Evolutionary conservation across 208 protist genomes (phyloP), one percentile per base, ranked within the genome.

Genomic region (Wallacemonas collosoma): DNA sequence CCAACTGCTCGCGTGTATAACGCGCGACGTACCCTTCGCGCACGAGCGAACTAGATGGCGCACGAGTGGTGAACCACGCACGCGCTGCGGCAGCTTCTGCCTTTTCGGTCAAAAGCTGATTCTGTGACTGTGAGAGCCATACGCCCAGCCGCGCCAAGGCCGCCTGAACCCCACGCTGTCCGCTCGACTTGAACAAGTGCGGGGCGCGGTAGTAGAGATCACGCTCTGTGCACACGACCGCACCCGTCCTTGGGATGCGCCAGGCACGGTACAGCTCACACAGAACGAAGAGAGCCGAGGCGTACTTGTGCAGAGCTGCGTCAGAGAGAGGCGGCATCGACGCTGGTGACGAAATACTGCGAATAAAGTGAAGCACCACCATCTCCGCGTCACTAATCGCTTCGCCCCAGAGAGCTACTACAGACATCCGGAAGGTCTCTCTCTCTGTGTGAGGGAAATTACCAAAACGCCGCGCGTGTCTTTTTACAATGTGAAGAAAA

Each of bases 151-250:
- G 81, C 38, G 72, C 56, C 11, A 87, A 11, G 41, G 68, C 68
- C 7, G 56, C 39, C 57, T 82, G 82, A 2, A 81, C 77, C 12
- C 53, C 63, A 2, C 73, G 70, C 62, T 84, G 85, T 2, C 72
- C 79, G 38, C 70, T 64, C 60, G 64, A 45, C 8, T 64, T 76
- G 68, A 94, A 96, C 11, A 96, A 73, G 17, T 17, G 48, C 1
- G 87, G 79, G 17, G 87, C 76, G 14, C 82, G 77, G 71, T 96
- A 96, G 76, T 94, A 94, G 14, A 96, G 70, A 58, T 91, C 87
- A 8, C 91, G 80, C 73, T 94, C 88, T 15, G 87, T 96, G 68
- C 81, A 88, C 43, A 54, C 70, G 26, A 86, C 54, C 2, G 66
- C 55, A 14, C 40, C 57, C 58, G 66, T 11, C 54, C 17, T 36